A percentile compares a stretch with the other conserved stretches of the same genome.
These are phyloP conservation scores for Canavalia ensiformis DNA, from an alignment of 306 rosid species.

Conservation along the genomic window DNA sequence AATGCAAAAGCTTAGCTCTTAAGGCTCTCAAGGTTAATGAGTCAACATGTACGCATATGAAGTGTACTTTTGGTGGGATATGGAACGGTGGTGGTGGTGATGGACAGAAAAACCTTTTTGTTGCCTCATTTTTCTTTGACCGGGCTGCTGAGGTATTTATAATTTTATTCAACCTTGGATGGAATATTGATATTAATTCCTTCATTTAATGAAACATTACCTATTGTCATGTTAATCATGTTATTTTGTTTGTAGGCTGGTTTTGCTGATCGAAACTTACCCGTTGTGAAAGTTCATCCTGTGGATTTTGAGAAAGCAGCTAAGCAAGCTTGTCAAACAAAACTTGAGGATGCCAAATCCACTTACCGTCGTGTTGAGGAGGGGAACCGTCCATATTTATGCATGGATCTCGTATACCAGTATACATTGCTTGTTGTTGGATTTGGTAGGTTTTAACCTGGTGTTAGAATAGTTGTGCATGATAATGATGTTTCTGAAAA, in stretches of 20 bases:
- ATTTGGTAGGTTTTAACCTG: constrained; percentile 65
- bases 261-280: constrained; percentile 72
- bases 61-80: constrained; percentile 89
- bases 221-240: constrained; percentile 34
- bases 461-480: neutral
- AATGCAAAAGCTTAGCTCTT: constrained; percentile 67
- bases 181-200: neutral
- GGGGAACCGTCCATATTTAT: constrained; percentile 76
- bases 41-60: constrained; percentile 81
- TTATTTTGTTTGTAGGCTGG: constrained; percentile 67
- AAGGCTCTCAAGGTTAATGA: constrained; percentile 80
- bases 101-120: constrained; percentile 85
- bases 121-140: constrained; percentile 98
- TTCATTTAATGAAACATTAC: neutral
- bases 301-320: constrained; percentile 77
- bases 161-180: constrained; percentile 18
- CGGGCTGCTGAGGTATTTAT: constrained; percentile 88
- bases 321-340: constrained; percentile 79
- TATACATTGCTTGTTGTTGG: constrained; percentile 80
- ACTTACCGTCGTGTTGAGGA: constrained; percentile 60
- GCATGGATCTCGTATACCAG: constrained; percentile 95
- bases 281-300: constrained; percentile 71
- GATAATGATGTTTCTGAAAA: constrained; percentile 9
- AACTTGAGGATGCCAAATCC: constrained; percentile 67
- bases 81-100: constrained; percentile 98